A percentile compares a stretch with the other conserved stretches of the same genome.
Evolutionary conservation across 176 grass and related monocot species (phyloP).

Genomic region (Avena atlantica): DNA sequence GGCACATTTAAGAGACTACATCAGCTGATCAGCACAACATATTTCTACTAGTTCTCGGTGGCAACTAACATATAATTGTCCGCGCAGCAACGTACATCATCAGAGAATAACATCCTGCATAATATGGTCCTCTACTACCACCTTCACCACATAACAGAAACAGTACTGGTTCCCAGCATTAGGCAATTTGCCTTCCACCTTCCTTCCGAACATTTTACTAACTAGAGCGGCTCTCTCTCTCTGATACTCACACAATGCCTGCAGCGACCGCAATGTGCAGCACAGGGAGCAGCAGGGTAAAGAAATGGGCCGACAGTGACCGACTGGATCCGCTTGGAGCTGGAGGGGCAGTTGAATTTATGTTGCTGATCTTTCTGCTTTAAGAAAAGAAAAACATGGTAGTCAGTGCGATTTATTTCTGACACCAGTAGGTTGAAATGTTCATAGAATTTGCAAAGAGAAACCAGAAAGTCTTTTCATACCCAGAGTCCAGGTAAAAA

Average conservation of each 20-base stretch:
- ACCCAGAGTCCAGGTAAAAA: conserved; percentile 74
- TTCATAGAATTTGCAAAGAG: neutral
- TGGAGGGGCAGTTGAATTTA: conserved; percentile 62
- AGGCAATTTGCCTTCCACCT: conserved; percentile 31
- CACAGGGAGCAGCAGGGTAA: conserved; percentile 41
- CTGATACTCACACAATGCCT: conserved; percentile 44
- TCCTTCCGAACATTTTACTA: neutral
- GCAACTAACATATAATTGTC: conserved; percentile 39
- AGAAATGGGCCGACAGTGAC: neutral
- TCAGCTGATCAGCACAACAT: neutral
- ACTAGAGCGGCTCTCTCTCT: neutral
- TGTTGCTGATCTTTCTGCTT: conserved; percentile 67
- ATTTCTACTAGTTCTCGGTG: conserved; percentile 26
- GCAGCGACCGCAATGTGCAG: conserved; percentile 26
- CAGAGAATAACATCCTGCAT: conserved; percentile 25
- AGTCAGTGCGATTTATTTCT: conserved; percentile 25
- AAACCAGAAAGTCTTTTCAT: conserved; percentile 24
- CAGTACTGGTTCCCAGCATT: conserved; percentile 34
- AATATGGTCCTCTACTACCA: neutral
- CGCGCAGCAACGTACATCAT: conserved; percentile 10
- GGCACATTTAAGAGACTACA: neutral
- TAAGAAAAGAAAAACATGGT: conserved; percentile 21
- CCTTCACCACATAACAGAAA: conserved; percentile 25
- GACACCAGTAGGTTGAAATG: neutral
- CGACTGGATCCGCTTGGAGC: conserved; percentile 21